phyloP scores from a whole-genome alignment of 1,139 yeast genomes.

The Blastobotrys apis region DNA sequence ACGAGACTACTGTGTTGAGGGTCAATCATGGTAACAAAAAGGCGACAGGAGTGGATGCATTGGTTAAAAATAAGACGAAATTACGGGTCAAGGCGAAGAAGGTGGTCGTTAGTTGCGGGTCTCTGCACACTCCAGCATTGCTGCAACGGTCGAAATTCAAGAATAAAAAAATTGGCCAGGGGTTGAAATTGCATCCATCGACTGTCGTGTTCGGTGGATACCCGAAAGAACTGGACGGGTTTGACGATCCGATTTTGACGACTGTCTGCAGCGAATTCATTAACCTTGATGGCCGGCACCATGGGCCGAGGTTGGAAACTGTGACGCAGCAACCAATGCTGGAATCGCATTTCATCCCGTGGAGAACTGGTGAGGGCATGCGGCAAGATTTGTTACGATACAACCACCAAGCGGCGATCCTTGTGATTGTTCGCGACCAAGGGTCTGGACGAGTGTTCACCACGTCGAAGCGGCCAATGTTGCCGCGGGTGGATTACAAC shows the following conservation, averaged over 20 bases:
- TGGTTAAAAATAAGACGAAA: slow-evolving; percentile 31
- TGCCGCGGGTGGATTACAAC: slow-evolving; percentile 42
- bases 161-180: slow-evolving; percentile 51
- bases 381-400: slow-evolving; percentile 41
- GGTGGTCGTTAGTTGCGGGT: slow-evolving; percentile 48
- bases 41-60: slow-evolving; percentile 44
- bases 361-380: slow-evolving; percentile 40
- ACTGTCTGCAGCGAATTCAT: slow-evolving; percentile 48
- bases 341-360: slow-evolving; percentile 43
- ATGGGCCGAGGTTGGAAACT: slow-evolving; percentile 56
- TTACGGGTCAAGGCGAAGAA: slow-evolving; percentile 48
- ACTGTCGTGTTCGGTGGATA: slow-evolving; percentile 44
- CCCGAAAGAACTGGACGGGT: slow-evolving; percentile 36
- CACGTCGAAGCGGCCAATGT: slow-evolving; percentile 40
- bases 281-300: slow-evolving; percentile 53
- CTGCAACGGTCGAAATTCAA: slow-evolving; percentile 51
- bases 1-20: slow-evolving; percentile 43
- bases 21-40: slow-evolving; percentile 43
- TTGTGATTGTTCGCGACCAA: slow-evolving; percentile 49
- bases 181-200: slow-evolving; percentile 54
- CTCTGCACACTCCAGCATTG: slow-evolving; percentile 50
- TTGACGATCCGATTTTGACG: slow-evolving; percentile 46
- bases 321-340: slow-evolving; percentile 47
- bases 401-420: slow-evolving; percentile 42
- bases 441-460: slow-evolving; percentile 42